A percentile compares a stretch with the other conserved stretches of the same genome.
Conservation (phyloP, 2,329 filamentous ascomycete species). For the Calcarisporium arbuscula region DNA sequence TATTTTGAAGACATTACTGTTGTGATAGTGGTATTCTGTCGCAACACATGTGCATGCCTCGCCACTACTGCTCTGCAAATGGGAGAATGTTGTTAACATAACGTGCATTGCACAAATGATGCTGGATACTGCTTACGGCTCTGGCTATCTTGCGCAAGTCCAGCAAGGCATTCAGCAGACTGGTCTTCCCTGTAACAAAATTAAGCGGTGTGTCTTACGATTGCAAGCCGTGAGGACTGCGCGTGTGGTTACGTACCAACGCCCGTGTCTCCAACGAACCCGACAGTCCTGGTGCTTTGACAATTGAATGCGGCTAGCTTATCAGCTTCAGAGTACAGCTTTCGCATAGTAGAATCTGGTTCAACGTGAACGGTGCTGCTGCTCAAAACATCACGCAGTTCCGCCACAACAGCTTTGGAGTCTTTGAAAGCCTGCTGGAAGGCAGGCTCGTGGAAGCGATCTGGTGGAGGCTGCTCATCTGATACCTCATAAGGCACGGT, state of each 20-base stretch:
- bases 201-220: neutral
- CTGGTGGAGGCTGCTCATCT: conserved; percentile 26
- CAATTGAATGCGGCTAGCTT: conserved; percentile 29
- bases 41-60: conserved; percentile 41
- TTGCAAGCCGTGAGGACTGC: neutral
- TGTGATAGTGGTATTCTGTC: conserved; percentile 38
- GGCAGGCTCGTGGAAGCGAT: conserved; percentile 27
- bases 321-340: conserved; percentile 25
- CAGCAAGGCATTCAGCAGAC: conserved; percentile 41
- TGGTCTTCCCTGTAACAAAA: conserved; percentile 36
- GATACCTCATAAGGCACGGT: conserved; percentile 14
- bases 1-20: conserved; percentile 23
- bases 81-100: neutral
- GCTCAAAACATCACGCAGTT: conserved; percentile 24
- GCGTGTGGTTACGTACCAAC: conserved; percentile 24
- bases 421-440: conserved; percentile 28
- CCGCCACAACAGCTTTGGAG: conserved; percentile 24
- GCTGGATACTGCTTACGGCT: conserved; percentile 26
- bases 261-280: conserved; percentile 42
- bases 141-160: conserved; percentile 32
- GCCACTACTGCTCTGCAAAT: conserved; percentile 34
- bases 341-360: conserved; percentile 30
- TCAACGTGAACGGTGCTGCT: conserved; percentile 28
- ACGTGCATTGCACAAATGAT: neutral
- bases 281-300: conserved; percentile 33